These are phyloP conservation scores for Colletotrichum sp. DNA, from an alignment of 2,329 filamentous ascomycete species.

Conservation along the genomic window DNA sequence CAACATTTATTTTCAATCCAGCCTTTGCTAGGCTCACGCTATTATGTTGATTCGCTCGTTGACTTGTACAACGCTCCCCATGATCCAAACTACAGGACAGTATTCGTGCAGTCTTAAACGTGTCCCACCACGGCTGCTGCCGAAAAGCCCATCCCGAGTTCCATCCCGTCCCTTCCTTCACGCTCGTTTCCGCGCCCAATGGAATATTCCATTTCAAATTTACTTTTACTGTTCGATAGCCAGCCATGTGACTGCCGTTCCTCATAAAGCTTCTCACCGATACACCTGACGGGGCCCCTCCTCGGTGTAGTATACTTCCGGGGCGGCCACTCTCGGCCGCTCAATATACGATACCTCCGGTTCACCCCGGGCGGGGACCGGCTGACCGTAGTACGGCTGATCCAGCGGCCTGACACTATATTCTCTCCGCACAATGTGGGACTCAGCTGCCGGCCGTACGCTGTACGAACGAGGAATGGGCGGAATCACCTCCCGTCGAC, in stretches of 20 bases:
- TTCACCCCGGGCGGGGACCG: constrained; percentile 27
- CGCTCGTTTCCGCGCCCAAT: not conserved
- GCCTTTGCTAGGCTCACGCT: not conserved
- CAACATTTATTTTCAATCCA: not conserved
- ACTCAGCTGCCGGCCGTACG: constrained; percentile 35
- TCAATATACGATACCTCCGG: constrained; percentile 52
- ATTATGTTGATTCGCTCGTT: not conserved
- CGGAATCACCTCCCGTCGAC: constrained; percentile 35
- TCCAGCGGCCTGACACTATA: constrained; percentile 50
- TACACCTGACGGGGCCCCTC: constrained; percentile 41
- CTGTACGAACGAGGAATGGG: constrained; percentile 30
- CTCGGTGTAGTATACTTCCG: constrained; percentile 52
- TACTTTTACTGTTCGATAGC: not conserved
- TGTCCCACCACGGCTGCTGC: not conserved
- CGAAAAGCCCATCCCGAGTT: not conserved
- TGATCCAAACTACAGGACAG: not conserved
- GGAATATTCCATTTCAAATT: not conserved
- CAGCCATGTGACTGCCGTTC: not conserved
- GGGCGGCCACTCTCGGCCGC: constrained; percentile 42
- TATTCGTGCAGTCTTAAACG: not conserved
- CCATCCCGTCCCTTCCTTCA: not conserved
- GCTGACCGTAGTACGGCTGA: constrained; percentile 45
- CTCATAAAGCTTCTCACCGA: constrained; percentile 25
- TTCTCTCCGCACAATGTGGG: constrained; percentile 34
- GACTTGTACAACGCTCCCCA: not conserved